Evolutionary conservation across 2,329 filamentous ascomycete genomes (phyloP).

Genomic region (Calonectria crousiana): DNA sequence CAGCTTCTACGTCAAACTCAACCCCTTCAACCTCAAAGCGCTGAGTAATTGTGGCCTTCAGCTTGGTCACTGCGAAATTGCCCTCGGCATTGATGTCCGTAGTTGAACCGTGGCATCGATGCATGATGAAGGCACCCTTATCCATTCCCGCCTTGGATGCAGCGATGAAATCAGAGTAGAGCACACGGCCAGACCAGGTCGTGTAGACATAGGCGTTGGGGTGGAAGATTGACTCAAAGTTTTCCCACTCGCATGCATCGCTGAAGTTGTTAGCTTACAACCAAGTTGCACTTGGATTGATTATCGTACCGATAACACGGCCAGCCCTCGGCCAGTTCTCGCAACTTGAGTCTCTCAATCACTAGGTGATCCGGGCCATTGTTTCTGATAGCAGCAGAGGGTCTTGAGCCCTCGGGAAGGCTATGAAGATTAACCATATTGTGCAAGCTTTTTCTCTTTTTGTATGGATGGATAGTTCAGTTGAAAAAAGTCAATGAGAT

Average conservation of each 20-base stretch:
- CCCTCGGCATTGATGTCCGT: constrained; percentile 56
- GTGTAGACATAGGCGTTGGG: constrained; percentile 62
- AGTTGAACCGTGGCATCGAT: constrained; percentile 55
- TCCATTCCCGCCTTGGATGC: constrained; percentile 55
- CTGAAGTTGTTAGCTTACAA: constrained; percentile 37
- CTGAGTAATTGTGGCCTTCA: constrained; percentile 65
- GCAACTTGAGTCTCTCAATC: constrained; percentile 59
- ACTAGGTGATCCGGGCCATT: constrained; percentile 59
- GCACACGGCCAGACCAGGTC: constrained; percentile 61
- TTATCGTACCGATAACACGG: constrained; percentile 55
- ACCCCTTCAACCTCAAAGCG: constrained; percentile 55
- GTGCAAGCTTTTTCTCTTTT: not conserved
- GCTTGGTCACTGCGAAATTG: constrained; percentile 58
- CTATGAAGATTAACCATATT: constrained; percentile 27
- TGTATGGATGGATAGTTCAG: not conserved
- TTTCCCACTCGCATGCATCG: constrained; percentile 65
- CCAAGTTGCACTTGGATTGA: not conserved
- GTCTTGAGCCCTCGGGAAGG: constrained; percentile 37
- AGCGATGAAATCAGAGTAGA: constrained; percentile 54
- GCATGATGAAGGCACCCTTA: constrained; percentile 58
- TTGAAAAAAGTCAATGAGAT: not conserved
- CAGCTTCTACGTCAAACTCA: constrained; percentile 60
- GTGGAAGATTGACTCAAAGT: constrained; percentile 63
- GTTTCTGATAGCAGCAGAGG: constrained; percentile 56
- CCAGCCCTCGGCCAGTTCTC: constrained; percentile 64